A percentile compares a stretch with the other conserved stretches of the same genome.
phyloP scores from a whole-genome alignment of 441 rosid genomes.

The Jatropha podagrica region DNA sequence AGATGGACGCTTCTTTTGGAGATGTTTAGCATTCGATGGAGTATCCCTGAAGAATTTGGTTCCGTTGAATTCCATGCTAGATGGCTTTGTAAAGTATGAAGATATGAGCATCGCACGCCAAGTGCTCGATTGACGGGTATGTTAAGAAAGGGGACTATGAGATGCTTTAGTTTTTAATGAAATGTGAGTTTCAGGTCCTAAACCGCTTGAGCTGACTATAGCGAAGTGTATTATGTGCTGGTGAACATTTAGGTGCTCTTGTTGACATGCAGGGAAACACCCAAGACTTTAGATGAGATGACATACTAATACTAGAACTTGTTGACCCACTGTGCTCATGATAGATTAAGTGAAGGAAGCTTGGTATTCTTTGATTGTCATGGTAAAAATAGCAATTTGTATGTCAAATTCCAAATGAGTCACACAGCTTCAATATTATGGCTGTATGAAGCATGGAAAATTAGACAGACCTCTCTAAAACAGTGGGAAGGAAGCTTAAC shows the following conservation, averaged over 20 bases:
- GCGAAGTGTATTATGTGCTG: slow-evolving; percentile 75
- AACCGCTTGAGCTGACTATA: slow-evolving; percentile 81
- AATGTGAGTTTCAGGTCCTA: slow-evolving; percentile 46
- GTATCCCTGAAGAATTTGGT: slow-evolving; percentile 55
- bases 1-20: slow-evolving; percentile 55
- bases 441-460: slow-evolving; percentile 64
- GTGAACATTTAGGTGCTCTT: slow-evolving; percentile 78
- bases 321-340: slow-evolving; percentile 75
- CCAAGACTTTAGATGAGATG: slow-evolving; percentile 63
- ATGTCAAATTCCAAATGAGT: slow-evolving; percentile 48
- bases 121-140: slow-evolving; percentile 77
- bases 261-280: slow-evolving; percentile 68
- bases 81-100: slow-evolving; percentile 68
- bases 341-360: slow-evolving; percentile 68
- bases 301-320: slow-evolving; percentile 52
- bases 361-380: slow-evolving; percentile 53
- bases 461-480: slow-evolving; percentile 52
- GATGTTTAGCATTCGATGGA: slow-evolving; percentile 56
- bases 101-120: slow-evolving; percentile 46
- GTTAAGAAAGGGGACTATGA: slow-evolving; percentile 52
- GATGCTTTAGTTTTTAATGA: slow-evolving; percentile 64
- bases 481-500: slow-evolving; percentile 61
- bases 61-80: slow-evolving; percentile 77
- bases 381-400: slow-evolving; percentile 39
- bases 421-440: slow-evolving; percentile 65